phyloP scores from a whole-genome alignment of 495 filamentous ascomycete genomes.

The Aspergillus ellipticus region DNA sequence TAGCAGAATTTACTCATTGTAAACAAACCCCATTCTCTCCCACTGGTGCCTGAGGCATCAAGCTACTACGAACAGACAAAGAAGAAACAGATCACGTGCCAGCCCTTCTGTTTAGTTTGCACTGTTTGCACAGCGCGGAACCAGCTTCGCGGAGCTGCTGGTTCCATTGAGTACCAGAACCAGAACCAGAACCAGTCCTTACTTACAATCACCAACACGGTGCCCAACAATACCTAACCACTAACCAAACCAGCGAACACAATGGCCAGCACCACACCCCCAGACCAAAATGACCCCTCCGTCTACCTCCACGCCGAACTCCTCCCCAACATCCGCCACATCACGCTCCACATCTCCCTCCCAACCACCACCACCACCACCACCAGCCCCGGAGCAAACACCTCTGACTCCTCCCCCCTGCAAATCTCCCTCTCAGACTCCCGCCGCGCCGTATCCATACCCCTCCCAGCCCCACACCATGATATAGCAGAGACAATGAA shows the following conservation, averaged over 20 bases:
- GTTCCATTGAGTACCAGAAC: neutral
- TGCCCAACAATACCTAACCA: neutral
- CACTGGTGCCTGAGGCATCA: constrained; percentile 17
- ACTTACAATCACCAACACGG: neutral
- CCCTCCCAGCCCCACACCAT: constrained; percentile 41
- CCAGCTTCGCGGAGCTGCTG: too few relatives aligned
- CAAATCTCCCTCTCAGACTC: constrained; percentile 38
- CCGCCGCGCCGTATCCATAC: constrained; percentile 35
- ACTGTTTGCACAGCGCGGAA: neutral
- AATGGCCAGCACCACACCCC: neutral
- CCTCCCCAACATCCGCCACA: constrained; percentile 78
- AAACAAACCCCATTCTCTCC: neutral
- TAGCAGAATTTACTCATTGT: neutral
- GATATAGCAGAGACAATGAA: constrained; percentile 50
- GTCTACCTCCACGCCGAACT: constrained; percentile 79
- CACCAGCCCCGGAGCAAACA: too few relatives aligned
- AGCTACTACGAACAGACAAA: too few relatives aligned
- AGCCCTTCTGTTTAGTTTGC: neutral
- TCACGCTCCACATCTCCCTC: constrained; percentile 70
- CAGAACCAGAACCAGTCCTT: neutral
- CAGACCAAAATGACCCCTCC: constrained; percentile 6
- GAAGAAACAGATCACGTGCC: constrained; percentile 1
- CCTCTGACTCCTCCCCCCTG: constrained; percentile 20
- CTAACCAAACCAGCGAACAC: neutral
- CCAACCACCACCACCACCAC: constrained; percentile 41